phyloP scores from a whole-genome alignment of 441 rosid genomes.

The Kokia cookei region DNA sequence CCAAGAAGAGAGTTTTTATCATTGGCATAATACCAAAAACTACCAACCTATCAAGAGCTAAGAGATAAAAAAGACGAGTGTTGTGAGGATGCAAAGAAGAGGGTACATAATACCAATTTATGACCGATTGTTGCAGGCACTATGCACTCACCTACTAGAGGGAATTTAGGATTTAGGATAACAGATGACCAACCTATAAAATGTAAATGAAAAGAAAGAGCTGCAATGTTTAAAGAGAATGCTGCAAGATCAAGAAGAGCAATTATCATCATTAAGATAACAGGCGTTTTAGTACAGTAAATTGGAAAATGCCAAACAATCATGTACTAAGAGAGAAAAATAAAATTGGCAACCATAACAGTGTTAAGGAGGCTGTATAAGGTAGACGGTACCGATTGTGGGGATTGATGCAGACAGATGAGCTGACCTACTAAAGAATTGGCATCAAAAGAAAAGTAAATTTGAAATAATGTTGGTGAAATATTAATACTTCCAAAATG shows the following conservation, averaged over 20 bases:
- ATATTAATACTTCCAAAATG: constrained; percentile 5
- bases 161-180: neutral
- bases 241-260: neutral
- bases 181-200: neutral
- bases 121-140: neutral
- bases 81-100: neutral
- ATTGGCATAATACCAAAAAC: neutral
- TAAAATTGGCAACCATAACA: neutral
- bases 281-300: neutral
- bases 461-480: constrained; percentile 5
- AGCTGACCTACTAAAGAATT: constrained; percentile 3
- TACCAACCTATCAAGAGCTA: neutral
- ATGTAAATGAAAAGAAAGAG: neutral
- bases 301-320: neutral
- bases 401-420: neutral
- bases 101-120: neutral
- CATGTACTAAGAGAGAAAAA: neutral
- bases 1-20: too few species aligned
- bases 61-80: neutral
- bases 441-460: constrained; percentile 7
- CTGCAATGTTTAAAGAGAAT: neutral
- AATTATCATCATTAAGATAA: neutral
- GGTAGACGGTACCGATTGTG: neutral
- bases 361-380: neutral
- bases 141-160: neutral